phyloP scores from a whole-genome alignment of 331 rosid genomes.

The Stylosanthes scabra region DNA sequence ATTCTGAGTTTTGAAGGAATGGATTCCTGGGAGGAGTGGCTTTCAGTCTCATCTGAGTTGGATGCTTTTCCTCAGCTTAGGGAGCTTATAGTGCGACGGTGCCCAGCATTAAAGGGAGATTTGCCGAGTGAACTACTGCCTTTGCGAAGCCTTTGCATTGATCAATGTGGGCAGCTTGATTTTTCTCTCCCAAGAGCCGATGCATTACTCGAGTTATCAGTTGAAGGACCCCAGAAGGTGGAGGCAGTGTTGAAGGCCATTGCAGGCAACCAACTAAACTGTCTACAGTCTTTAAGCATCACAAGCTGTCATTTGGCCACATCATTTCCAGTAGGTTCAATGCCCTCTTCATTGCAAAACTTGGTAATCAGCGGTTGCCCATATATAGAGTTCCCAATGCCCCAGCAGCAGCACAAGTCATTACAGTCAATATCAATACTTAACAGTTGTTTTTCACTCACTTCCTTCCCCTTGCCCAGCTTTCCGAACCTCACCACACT shows the following conservation, averaged over 20 bases:
- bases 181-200: neutral
- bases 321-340: neutral
- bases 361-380: neutral
- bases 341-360: neutral
- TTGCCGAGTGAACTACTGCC: conserved; percentile 5
- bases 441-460: neutral
- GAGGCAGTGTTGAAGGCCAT: neutral
- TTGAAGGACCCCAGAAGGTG: neutral
- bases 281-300: neutral
- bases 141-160: neutral
- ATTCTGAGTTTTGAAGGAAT: conserved; percentile 19
- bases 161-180: neutral
- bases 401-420: neutral
- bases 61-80: conserved; percentile 31
- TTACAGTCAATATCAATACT: neutral
- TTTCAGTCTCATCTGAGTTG: too few relatives aligned
- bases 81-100: too few relatives aligned
- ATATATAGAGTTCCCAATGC: conserved; percentile 12
- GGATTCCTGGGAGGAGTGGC: conserved; percentile 38
- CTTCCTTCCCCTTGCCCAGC: conserved; percentile 1
- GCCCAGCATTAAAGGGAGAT: conserved; percentile 5
- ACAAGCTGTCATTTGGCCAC: neutral
- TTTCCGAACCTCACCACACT: neutral
- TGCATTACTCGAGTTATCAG: rapidly evolving
- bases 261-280: neutral